Percentiles rank a stretch among this genome's conserved stretches.
Conservation (phyloP, 805 yeast species). For the Schwanniomyces sp. region DNA sequence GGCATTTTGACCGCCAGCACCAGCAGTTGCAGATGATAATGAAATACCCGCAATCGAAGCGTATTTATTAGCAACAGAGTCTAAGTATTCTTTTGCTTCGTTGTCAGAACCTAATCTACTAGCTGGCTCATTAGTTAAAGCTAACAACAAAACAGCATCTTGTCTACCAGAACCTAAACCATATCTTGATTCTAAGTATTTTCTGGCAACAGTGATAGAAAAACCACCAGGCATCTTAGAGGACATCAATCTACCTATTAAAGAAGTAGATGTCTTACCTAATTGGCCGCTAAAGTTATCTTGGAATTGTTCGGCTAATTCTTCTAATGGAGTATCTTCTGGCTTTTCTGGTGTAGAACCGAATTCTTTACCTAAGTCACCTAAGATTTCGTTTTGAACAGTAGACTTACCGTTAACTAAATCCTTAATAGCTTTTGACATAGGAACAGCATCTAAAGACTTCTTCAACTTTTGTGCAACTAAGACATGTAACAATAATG, state of each 20-base stretch:
- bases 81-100: slow-evolving; percentile 90
- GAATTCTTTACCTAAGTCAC: slow-evolving; percentile 98
- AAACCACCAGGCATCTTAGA: slow-evolving; percentile 99
- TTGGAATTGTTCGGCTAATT: slow-evolving; percentile 93
- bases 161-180: slow-evolving; percentile 94
- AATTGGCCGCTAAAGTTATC: slow-evolving; percentile 83
- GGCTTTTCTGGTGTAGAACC: slow-evolving; percentile 99
- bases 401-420: slow-evolving; percentile 98
- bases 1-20: slow-evolving; percentile 57
- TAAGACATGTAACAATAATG: slow-evolving; percentile 77
- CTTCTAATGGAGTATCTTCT: slow-evolving; percentile 95
- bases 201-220: slow-evolving; percentile 87
- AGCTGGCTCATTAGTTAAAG: slow-evolving; percentile 89
- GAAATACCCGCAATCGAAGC: slow-evolving; percentile 82
- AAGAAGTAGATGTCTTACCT: slow-evolving; percentile 90
- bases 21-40: slow-evolving; percentile 64
- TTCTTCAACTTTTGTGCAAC: slow-evolving; percentile 97
- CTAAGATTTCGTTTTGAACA: slow-evolving; percentile 96
- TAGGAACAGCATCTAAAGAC: slow-evolving; percentile 78
- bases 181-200: slow-evolving; percentile 87
- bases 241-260: slow-evolving; percentile 87
- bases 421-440: slow-evolving; percentile 93
- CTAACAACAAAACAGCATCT: slow-evolving; percentile 80
- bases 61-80: slow-evolving; percentile 76
- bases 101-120: slow-evolving; percentile 80